Percentiles rank a stretch among this genome's conserved stretches.
Conservation (phyloP, 768 basidiomycete genomes). For the Macrolepiota dolichaula region DNA sequence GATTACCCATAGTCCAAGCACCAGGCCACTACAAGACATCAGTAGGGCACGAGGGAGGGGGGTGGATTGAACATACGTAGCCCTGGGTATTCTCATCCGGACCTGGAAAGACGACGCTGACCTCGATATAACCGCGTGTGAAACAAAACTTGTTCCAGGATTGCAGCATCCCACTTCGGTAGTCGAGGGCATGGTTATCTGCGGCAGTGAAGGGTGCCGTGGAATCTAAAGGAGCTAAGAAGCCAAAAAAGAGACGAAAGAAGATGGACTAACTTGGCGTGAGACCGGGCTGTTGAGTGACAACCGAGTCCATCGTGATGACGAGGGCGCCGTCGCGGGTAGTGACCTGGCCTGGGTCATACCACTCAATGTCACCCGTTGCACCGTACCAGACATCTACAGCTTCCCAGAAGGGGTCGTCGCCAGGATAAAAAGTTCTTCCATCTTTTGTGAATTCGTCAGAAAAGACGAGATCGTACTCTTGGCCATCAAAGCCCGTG, state of each 20-base stretch:
- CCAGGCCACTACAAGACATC: slow-evolving; percentile 66
- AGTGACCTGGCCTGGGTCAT: slow-evolving; percentile 62
- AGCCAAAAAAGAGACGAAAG: background rate
- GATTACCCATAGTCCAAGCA: slow-evolving; percentile 87
- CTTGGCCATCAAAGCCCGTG: slow-evolving; percentile 68
- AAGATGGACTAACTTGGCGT: slow-evolving; percentile 25
- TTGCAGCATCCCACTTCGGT: slow-evolving; percentile 78
- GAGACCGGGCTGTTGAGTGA: slow-evolving; percentile 25
- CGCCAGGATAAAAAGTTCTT: slow-evolving; percentile 59
- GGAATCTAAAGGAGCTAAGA: slow-evolving; percentile 24
- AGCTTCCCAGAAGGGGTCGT: slow-evolving; percentile 72
- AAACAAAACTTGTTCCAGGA: slow-evolving; percentile 93
- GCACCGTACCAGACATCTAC: slow-evolving; percentile 71
- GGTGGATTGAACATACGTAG: slow-evolving; percentile 34
- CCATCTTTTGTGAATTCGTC: slow-evolving; percentile 76
- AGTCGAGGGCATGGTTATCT: slow-evolving; percentile 57
- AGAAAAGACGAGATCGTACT: slow-evolving; percentile 69
- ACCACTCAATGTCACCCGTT: slow-evolving; percentile 75
- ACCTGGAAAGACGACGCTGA: slow-evolving; percentile 56
- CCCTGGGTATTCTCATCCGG: slow-evolving; percentile 47
- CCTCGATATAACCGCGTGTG: slow-evolving; percentile 77
- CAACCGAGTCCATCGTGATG: slow-evolving; percentile 58
- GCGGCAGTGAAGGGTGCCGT: slow-evolving; percentile 43
- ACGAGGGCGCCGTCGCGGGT: slow-evolving; percentile 65
- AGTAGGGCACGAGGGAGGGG: background rate